Percentiles rank a stretch among this genome's conserved stretches.
Conservation (phyloP, 192 early-diverging fungal genomes). For the Entomortierella parvispora region DNA sequence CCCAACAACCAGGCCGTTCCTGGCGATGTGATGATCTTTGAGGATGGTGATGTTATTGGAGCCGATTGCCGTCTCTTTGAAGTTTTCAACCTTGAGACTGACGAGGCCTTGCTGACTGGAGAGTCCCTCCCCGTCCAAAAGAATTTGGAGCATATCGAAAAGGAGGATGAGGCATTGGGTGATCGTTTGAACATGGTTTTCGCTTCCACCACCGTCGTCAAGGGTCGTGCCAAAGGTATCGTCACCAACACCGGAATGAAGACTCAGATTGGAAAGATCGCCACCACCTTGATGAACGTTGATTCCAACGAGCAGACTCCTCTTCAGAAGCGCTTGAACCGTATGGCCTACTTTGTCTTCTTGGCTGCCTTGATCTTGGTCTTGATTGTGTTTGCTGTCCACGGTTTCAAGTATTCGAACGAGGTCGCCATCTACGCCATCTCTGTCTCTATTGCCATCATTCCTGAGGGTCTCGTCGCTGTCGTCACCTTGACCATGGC, state of each 20-base stretch:
- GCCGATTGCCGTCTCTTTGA: conserved; percentile 90
- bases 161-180: conserved; percentile 75
- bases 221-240: conserved; percentile 92
- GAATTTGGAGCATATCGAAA: conserved; percentile 68
- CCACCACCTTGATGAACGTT: conserved; percentile 78
- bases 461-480: conserved; percentile 93
- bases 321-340: conserved; percentile 71
- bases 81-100: conserved; percentile 88
- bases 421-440: conserved; percentile 82
- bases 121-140: conserved; percentile 90
- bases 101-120: conserved; percentile 93
- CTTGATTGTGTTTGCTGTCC: conserved; percentile 83
- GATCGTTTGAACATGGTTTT: conserved; percentile 93
- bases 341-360: conserved; percentile 82
- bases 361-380: conserved; percentile 75
- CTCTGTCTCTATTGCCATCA: conserved; percentile 87
- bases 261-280: conserved; percentile 93
- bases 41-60: conserved; percentile 92
- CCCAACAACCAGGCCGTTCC: conserved; percentile 86
- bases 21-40: conserved; percentile 87
- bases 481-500: conserved; percentile 94
- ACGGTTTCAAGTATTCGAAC: conserved; percentile 67
- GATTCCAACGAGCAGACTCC: conserved; percentile 65
- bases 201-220: conserved; percentile 86
- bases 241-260: conserved; percentile 82